phyloP scores from a whole-genome alignment of 148 eudicot species.

The Cornus kousa region DNA sequence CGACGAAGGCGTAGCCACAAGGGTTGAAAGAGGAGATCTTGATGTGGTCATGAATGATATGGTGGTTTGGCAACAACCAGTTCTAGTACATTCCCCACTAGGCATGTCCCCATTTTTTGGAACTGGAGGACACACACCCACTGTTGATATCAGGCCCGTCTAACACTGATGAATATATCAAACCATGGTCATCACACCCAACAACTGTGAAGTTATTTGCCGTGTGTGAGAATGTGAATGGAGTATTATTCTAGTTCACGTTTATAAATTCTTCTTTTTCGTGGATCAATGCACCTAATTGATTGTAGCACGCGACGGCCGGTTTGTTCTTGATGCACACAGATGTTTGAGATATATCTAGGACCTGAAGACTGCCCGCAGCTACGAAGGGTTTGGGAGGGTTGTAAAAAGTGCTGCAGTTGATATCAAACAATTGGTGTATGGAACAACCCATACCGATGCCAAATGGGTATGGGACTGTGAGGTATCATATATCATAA shows the following conservation, averaged over 20 bases:
- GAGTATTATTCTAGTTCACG: neutral
- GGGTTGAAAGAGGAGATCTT: conserved; percentile 16
- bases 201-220: conserved; percentile 35
- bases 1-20: conserved; percentile 23
- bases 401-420: conserved; percentile 27
- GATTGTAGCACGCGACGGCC: conserved; percentile 19
- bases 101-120: neutral
- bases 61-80: conserved; percentile 34
- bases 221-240: conserved; percentile 24
- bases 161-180: no score
- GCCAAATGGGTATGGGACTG: conserved; percentile 50
- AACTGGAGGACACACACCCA: conserved; percentile 25
- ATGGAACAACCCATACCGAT: conserved; percentile 34
- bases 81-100: conserved; percentile 24
- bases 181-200: conserved; percentile 40
- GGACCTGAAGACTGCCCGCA: neutral
- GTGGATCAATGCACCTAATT: neutral
- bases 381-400: conserved; percentile 29
- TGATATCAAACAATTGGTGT: conserved; percentile 16
- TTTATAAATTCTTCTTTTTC: neutral
- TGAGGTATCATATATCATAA: neutral
- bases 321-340: conserved; percentile 15
- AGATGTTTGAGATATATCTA: conserved; percentile 16
- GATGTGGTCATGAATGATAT: conserved; percentile 16
- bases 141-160: neutral